Conservation (phyloP, 1,284 basidiomycete genomes). For the Heterobasidion annosum region DNA sequence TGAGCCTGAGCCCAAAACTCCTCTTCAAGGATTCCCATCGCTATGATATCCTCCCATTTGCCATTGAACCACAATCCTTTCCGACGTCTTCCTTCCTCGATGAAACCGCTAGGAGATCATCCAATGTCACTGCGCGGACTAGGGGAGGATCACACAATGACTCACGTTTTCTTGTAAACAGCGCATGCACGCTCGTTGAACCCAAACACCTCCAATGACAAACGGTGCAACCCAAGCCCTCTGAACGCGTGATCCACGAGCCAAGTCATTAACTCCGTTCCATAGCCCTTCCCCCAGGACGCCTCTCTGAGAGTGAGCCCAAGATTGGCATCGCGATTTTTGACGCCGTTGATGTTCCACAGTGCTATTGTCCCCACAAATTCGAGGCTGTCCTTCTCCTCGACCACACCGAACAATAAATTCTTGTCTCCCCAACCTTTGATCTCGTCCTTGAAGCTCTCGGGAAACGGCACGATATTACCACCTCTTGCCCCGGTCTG, state of each 20-base stretch:
- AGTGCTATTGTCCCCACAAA: conserved; percentile 5
- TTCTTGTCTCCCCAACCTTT: not conserved
- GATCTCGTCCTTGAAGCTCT: not conserved
- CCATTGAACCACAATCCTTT: conserved; percentile 14
- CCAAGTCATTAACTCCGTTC: conserved; percentile 20
- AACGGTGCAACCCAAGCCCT: conserved; percentile 19
- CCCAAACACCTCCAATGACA: conserved; percentile 20
- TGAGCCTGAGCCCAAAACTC: conserved; percentile 12
- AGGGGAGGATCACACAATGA: not conserved
- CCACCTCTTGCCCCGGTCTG: not conserved
- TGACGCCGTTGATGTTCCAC: not conserved
- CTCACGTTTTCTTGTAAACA: conserved; percentile 22
- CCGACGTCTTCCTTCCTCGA: conserved; percentile 10
- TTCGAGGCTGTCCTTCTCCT: conserved; percentile 6
- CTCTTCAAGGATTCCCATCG: conserved; percentile 18
- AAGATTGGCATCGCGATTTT: conserved; percentile 19
- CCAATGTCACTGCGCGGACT: no score
- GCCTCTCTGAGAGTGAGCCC: conserved; percentile 17
- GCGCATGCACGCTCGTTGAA: conserved; percentile 18
- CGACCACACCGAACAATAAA: conserved; percentile 8
- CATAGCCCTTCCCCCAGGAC: conserved; percentile 23
- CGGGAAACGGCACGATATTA: not conserved
- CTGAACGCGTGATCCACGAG: conserved; percentile 23
- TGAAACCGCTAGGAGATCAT: conserved; percentile 11
- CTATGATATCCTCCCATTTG: conserved; percentile 16